A percentile compares a stretch with the other conserved stretches of the same genome.
Evolutionary conservation across 2,329 filamentous ascomycete genomes (phyloP).

Genomic region (Beauveria medogensis): DNA sequence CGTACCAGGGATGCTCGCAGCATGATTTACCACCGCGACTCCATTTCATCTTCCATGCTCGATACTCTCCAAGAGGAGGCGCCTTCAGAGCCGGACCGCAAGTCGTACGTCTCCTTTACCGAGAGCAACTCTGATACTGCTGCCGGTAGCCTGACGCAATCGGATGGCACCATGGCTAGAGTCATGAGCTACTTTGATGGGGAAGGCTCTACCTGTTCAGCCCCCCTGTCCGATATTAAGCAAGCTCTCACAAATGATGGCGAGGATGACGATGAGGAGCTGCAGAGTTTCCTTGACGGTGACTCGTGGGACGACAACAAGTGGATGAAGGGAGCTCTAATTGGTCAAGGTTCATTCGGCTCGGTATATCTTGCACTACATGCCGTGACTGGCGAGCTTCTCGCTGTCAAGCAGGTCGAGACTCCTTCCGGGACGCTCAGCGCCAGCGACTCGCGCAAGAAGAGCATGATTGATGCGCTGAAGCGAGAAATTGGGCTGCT

Average conservation of each 20-base stretch:
- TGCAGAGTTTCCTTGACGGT: conserved; percentile 81
- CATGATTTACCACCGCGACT: conserved; percentile 61
- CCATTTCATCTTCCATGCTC: conserved; percentile 78
- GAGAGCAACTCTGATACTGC: conserved; percentile 66
- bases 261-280: conserved; percentile 82
- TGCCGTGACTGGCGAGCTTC: conserved; percentile 90
- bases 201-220: conserved; percentile 59
- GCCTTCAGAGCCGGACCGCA: conserved; percentile 75
- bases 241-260: conserved; percentile 83
- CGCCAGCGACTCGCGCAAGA: conserved; percentile 75
- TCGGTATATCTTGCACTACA: conserved; percentile 92
- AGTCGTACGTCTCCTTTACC: conserved; percentile 88
- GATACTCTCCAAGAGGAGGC: conserved; percentile 90
- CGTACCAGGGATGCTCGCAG: conserved; percentile 34
- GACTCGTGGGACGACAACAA: conserved; percentile 96
- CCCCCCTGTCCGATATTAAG: conserved; percentile 75
- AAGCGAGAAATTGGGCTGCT: conserved; percentile 94
- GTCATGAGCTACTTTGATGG: conserved; percentile 81
- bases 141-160: conserved; percentile 66
- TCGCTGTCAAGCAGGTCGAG: conserved; percentile 98
- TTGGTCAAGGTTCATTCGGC: conserved; percentile 94
- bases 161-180: conserved; percentile 58
- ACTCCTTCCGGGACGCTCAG: conserved; percentile 73
- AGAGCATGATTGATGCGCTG: conserved; percentile 94
- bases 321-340: conserved; percentile 98